Evolutionary conservation across 176 grass and related monocot genomes (phyloP).

Genomic region (Paspalum notatum): DNA sequence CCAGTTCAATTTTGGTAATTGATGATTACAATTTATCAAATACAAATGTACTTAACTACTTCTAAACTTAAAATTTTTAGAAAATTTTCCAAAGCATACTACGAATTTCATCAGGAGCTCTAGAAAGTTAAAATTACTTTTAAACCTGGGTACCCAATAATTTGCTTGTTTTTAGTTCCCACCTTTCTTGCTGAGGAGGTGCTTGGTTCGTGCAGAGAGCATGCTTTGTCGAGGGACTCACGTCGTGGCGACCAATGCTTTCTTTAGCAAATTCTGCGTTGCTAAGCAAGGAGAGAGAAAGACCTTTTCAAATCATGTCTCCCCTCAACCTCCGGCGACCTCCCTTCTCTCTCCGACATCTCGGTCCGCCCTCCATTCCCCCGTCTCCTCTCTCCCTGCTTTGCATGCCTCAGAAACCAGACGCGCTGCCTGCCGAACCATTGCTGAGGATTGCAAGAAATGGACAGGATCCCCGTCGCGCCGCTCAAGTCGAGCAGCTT

Average conservation of each 20-base stretch:
- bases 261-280: constrained; percentile 51
- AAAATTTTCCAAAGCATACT: too few relatives aligned
- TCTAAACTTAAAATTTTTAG: too few relatives aligned
- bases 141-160: too few relatives aligned
- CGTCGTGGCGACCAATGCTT: constrained; percentile 43
- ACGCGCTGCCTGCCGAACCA: not conserved
- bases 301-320: constrained; percentile 53
- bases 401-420: constrained; percentile 36
- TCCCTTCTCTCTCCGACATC: constrained; percentile 9
- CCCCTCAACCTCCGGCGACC: constrained; percentile 47
- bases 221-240: constrained; percentile 26
- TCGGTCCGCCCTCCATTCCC: not conserved
- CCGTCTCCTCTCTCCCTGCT: not conserved
- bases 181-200: not conserved
- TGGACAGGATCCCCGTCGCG: constrained; percentile 64
- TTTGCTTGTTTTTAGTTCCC: not conserved
- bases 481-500: constrained; percentile 91
- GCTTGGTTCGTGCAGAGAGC: constrained; percentile 5
- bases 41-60: too few relatives aligned
- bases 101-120: too few relatives aligned
- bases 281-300: not conserved
- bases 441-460: constrained; percentile 46
- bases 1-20: too few relatives aligned
- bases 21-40: too few relatives aligned
- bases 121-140: too few relatives aligned